These are phyloP conservation scores for Austroboletus eburneus DNA, from an alignment of 768 basidiomycete genomes.

Conservation along the genomic window DNA sequence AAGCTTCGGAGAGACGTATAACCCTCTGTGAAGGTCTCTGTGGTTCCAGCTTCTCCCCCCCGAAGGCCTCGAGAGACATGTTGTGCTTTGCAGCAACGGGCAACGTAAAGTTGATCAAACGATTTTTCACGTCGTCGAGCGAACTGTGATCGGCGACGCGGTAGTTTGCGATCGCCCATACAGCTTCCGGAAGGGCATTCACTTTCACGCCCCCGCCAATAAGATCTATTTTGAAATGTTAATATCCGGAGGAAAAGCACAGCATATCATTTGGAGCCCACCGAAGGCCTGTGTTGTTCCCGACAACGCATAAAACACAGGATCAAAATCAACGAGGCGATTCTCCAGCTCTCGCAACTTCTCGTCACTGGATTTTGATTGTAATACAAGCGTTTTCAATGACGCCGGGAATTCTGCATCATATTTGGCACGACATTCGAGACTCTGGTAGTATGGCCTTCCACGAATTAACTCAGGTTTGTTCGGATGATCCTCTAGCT, in stretches of 20 bases:
- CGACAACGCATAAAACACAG: conserved; percentile 13
- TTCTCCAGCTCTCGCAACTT: conserved; percentile 15
- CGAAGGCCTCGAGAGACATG: conserved; percentile 40
- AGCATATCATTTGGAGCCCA: conserved; percentile 6
- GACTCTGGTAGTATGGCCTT: conserved; percentile 26
- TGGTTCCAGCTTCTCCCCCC: conserved; percentile 24
- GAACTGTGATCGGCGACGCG: conserved; percentile 33
- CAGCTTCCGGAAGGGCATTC: conserved; percentile 45
- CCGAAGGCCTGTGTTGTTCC: conserved; percentile 30
- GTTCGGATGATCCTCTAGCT: conserved; percentile 44
- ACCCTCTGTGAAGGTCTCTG: conserved; percentile 31
- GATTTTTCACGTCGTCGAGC: conserved; percentile 6
- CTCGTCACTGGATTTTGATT: conserved; percentile 20
- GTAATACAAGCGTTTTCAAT: conserved; percentile 15
- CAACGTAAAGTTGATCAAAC: conserved; percentile 6
- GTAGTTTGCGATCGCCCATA: conserved; percentile 34
- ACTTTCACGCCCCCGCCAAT: conserved; percentile 41
- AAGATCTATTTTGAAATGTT: conserved; percentile 36
- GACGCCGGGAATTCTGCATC: conserved; percentile 32
- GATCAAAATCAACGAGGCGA: conserved; percentile 21
- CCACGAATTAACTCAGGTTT: conserved; percentile 27
- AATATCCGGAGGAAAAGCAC: conserved; percentile 12
- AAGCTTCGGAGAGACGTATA: conserved; percentile 37
- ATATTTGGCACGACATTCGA: conserved; percentile 40
- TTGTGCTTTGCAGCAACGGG: conserved; percentile 33